phyloP scores from a whole-genome alignment of 2,329 filamentous ascomycete genomes.

The Colletotrichum sp. region DNA sequence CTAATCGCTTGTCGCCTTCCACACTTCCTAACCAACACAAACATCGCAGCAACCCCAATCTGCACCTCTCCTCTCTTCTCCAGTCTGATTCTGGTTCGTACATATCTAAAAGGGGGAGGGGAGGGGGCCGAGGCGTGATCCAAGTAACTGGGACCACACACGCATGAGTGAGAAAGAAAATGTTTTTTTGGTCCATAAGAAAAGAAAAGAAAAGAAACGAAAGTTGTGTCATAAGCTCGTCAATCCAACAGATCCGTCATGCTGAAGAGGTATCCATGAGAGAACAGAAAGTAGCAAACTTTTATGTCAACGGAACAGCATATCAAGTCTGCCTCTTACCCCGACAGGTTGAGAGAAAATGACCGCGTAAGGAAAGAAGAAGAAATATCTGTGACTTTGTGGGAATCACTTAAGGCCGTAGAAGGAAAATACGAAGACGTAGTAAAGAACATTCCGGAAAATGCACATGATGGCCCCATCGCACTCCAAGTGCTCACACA shows the following conservation, averaged over 20 bases:
- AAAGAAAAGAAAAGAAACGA: neutral
- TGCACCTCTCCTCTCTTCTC: neutral
- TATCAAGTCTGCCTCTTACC: conserved; percentile 18
- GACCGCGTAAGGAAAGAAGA: conserved; percentile 16
- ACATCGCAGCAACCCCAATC: neutral
- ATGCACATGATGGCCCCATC: conserved; percentile 15
- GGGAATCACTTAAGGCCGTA: conserved; percentile 21
- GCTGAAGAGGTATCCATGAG: conserved; percentile 25
- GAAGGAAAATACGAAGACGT: conserved; percentile 18
- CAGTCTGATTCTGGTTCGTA: neutral
- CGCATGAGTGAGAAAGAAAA: neutral
- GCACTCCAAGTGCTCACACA: conserved; percentile 16
- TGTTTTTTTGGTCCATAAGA: neutral
- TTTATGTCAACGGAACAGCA: conserved; percentile 18
- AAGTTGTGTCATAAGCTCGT: conserved; percentile 16
- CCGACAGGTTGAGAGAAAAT: conserved; percentile 19
- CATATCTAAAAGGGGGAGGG: neutral
- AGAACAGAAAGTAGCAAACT: conserved; percentile 22
- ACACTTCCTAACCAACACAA: neutral
- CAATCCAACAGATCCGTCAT: conserved; percentile 22
- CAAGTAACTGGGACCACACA: neutral
- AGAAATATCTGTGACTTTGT: conserved; percentile 13
- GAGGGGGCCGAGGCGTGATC: neutral
- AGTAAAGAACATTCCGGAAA: conserved; percentile 3
- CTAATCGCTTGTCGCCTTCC: neutral